These are phyloP conservation scores for Pseudogymnoascus sp. DNA, from an alignment of 2,329 filamentous ascomycete genomes.

Conservation along the genomic window DNA sequence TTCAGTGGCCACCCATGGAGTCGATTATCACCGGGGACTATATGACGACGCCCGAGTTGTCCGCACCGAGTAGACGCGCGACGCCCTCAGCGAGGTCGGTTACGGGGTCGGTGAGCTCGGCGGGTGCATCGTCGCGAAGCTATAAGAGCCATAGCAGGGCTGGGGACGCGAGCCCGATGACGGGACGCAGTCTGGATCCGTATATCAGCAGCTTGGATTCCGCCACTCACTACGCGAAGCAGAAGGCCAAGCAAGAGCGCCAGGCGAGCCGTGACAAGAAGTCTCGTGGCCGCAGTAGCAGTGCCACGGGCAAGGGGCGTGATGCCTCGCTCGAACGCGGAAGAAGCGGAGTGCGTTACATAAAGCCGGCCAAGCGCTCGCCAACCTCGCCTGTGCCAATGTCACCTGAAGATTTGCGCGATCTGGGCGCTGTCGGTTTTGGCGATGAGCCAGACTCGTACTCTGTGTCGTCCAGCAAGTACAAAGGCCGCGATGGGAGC, in stretches of 20 bases:
- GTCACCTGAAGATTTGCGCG: slow-evolving; percentile 78
- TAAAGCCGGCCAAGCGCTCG: slow-evolving; percentile 71
- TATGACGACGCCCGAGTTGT: slow-evolving; percentile 49
- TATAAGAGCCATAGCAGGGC: slow-evolving; percentile 34
- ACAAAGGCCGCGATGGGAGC: slow-evolving; percentile 18
- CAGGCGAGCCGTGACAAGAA: slow-evolving; percentile 38
- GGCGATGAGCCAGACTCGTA: slow-evolving; percentile 23
- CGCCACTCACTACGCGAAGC: slow-evolving; percentile 54
- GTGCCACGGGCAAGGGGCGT: slow-evolving; percentile 42
- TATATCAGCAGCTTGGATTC: slow-evolving; percentile 82
- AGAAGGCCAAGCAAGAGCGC: slow-evolving; percentile 36
- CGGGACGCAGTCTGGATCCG: slow-evolving; percentile 63
- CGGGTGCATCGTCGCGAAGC: slow-evolving; percentile 41
- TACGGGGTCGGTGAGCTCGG: slow-evolving; percentile 41
- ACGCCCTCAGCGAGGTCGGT: slow-evolving; percentile 25
- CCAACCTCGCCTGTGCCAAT: slow-evolving; percentile 89
- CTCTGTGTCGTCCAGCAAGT: slow-evolving; percentile 21
- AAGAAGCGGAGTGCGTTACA: slow-evolving; percentile 56
- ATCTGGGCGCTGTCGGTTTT: slow-evolving; percentile 37
- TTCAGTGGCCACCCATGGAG: slow-evolving; percentile 48
- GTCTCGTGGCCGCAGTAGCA: slow-evolving; percentile 37
- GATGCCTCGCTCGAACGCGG: slow-evolving; percentile 65
- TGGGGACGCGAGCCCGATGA: slow-evolving; percentile 41
- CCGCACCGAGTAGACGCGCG: slow-evolving; percentile 37
- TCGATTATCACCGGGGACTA: slow-evolving; percentile 42